Conservation (phyloP, 129 eudicot species). For the Logfia minima region DNA sequence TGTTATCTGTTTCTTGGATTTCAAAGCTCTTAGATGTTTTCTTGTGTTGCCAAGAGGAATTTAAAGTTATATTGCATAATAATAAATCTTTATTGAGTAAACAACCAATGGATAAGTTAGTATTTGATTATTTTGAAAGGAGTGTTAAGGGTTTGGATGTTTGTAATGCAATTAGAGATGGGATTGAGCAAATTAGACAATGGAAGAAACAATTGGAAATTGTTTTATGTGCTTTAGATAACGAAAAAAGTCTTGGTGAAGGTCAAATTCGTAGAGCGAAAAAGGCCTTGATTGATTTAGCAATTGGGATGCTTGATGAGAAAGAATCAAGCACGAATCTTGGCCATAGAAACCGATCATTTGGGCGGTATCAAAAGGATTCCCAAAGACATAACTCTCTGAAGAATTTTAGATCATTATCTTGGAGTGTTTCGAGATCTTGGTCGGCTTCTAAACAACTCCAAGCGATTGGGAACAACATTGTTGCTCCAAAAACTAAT, state of each 20-base stretch:
- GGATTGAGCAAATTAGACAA: slow-evolving; percentile 60
- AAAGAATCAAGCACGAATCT: slow-evolving; percentile 27
- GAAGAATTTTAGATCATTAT: slow-evolving; percentile 33
- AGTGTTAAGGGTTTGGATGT: slow-evolving; percentile 73
- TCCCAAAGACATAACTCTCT: slow-evolving; percentile 23
- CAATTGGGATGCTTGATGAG: slow-evolving; percentile 63
- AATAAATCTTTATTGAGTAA: slow-evolving; percentile 30
- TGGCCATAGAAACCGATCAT: slow-evolving; percentile 28
- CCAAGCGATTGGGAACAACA: slow-evolving; percentile 38
- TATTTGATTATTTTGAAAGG: slow-evolving; percentile 62
- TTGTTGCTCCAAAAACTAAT: slow-evolving; percentile 33
- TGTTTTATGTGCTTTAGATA: slow-evolving; percentile 59
- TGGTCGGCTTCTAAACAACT: slow-evolving; percentile 38
- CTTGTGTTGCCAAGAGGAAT: slow-evolving; percentile 59
- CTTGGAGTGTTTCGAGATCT: slow-evolving; percentile 36
- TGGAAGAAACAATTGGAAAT: slow-evolving; percentile 71
- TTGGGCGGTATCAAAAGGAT: slow-evolving; percentile 32
- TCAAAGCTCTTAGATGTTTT: slow-evolving; percentile 61
- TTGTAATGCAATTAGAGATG: slow-evolving; percentile 64
- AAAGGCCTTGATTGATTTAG: slow-evolving; percentile 63
- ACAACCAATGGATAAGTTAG: slow-evolving; percentile 47
- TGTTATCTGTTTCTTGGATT: slow-evolving; percentile 66
- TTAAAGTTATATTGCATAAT: slow-evolving; percentile 36
- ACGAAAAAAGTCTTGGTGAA: slow-evolving; percentile 57
- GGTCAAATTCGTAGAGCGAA: slow-evolving; percentile 71